A percentile compares a stretch with the other conserved stretches of the same genome.
These are phyloP conservation scores for Pyricularia pennisetigena DNA, from an alignment of 2,329 filamentous ascomycete species.

Conservation along the genomic window DNA sequence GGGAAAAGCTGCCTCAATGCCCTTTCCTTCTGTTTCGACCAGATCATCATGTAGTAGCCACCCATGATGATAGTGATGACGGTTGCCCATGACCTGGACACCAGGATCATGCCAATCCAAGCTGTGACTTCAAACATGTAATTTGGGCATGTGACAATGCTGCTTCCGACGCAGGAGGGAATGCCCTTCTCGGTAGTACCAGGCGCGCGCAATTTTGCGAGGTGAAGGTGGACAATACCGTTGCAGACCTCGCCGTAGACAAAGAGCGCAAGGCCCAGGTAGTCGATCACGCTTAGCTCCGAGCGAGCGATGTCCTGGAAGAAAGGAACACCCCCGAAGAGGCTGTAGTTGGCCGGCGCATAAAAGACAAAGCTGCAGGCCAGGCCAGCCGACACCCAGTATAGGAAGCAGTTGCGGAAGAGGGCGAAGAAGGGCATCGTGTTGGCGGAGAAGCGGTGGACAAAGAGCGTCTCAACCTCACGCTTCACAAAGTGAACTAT, in stretches of 20 bases:
- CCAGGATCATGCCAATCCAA: constrained; percentile 74
- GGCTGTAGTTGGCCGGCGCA: constrained; percentile 36
- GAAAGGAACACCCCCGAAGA: constrained; percentile 44
- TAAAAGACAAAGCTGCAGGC: constrained; percentile 83
- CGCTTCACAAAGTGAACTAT: constrained; percentile 86
- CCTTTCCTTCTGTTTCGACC: constrained; percentile 88
- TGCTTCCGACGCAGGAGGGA: constrained; percentile 75
- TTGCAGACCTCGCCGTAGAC: constrained; percentile 73
- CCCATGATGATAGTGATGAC: constrained; percentile 67
- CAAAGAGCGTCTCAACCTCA: constrained; percentile 85
- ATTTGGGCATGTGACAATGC: constrained; percentile 87
- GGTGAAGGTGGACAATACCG: constrained; percentile 66
- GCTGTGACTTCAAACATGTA: constrained; percentile 88
- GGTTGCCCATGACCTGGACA: constrained; percentile 71
- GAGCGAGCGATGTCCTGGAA: constrained; percentile 1
- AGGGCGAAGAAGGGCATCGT: constrained; percentile 91
- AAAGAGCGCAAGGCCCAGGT: constrained; percentile 62
- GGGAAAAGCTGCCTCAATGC: constrained; percentile 86
- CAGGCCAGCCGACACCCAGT: constrained; percentile 78
- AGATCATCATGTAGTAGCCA: constrained; percentile 68
- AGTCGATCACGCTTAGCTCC: constrained; percentile 36
- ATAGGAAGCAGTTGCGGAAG: constrained; percentile 90
- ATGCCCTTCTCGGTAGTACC: constrained; percentile 85
- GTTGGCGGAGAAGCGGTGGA: constrained; percentile 88
- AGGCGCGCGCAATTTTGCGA: constrained; percentile 65